Conservation (phyloP, 2,329 filamentous ascomycete species). For the Penicillium sp. region DNA sequence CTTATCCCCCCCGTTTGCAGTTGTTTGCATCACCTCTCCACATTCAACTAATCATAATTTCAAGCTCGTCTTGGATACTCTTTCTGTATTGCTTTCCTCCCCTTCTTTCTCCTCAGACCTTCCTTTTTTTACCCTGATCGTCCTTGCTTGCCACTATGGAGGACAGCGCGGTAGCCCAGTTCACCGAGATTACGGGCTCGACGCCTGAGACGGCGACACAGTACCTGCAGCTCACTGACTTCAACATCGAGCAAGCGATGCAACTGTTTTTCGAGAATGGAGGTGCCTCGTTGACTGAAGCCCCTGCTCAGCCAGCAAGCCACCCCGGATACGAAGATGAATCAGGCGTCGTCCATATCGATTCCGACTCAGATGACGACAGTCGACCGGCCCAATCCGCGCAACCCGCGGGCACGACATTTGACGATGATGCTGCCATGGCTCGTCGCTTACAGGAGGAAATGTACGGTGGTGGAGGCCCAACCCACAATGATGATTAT, state of each 20-base stretch:
- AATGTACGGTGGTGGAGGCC: constrained; percentile 63
- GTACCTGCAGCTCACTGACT: constrained; percentile 82
- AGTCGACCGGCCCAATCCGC: constrained; percentile 46
- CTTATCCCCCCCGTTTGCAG: constrained; percentile 28
- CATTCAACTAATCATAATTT: constrained; percentile 7
- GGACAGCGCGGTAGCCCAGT: constrained; percentile 69
- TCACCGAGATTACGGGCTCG: constrained; percentile 78
- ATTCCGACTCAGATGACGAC: constrained; percentile 76
- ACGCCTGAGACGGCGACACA: constrained; percentile 71
- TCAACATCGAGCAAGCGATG: constrained; percentile 80
- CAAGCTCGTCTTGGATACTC: neutral
- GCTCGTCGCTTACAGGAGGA: constrained; percentile 89
- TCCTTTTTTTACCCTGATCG: neutral
- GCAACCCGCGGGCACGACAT: constrained; percentile 47
- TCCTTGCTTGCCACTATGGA: constrained; percentile 55
- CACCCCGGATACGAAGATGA: constrained; percentile 52
- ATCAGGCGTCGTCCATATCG: constrained; percentile 68
- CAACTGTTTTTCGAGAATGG: constrained; percentile 88
- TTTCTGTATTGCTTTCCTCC: neutral
- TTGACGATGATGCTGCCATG: constrained; percentile 92
- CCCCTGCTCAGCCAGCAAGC: constrained; percentile 33
- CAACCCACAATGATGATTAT: constrained; percentile 31
- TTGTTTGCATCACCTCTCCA: constrained; percentile 30
- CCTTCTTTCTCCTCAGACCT: neutral
- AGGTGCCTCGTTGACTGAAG: constrained; percentile 59